phyloP scores from a whole-genome alignment of 345 rosid species.

The Eucalyptus viminalis region DNA sequence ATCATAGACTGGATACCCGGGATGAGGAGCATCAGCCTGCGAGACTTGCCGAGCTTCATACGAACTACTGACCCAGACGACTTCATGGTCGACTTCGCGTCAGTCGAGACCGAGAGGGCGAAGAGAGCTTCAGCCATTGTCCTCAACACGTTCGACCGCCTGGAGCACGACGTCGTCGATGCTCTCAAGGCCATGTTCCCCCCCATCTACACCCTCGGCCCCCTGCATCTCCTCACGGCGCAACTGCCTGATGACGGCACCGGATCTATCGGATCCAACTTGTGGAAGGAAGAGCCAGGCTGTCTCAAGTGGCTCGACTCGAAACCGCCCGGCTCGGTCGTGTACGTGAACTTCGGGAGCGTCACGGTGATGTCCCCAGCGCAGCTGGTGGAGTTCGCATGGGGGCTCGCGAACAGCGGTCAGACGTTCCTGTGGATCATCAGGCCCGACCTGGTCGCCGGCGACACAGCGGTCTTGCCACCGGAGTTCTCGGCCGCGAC shows the following conservation, averaged over 20 bases:
- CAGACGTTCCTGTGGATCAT: background rate
- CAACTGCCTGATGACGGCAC: background rate
- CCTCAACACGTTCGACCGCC: background rate
- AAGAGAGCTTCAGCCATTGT: background rate
- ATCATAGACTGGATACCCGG: background rate
- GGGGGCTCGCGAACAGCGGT: background rate
- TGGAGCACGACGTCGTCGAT: background rate
- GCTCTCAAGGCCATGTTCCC: background rate
- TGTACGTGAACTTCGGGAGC: background rate
- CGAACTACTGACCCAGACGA: background rate
- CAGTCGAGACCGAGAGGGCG: background rate
- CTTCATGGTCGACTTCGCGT: background rate
- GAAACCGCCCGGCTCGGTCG: background rate
- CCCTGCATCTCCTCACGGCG: background rate
- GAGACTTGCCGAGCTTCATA: background rate
- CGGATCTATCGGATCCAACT: background rate
- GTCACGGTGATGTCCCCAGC: slow-evolving; percentile 2
- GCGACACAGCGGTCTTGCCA: background rate
- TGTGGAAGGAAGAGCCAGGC: slow-evolving; percentile 13
- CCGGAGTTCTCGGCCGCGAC: background rate
- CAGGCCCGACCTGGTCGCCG: background rate
- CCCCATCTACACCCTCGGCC: background rate
- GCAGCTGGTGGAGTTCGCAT: slow-evolving; percentile 12
- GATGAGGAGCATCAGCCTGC: background rate
- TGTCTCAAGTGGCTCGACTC: slow-evolving; percentile 16